Evolutionary conservation across 202 grass and related monocot species (phyloP), one percentile per base, ranked within the genome.

Genomic region (Eragrostis tef): DNA sequence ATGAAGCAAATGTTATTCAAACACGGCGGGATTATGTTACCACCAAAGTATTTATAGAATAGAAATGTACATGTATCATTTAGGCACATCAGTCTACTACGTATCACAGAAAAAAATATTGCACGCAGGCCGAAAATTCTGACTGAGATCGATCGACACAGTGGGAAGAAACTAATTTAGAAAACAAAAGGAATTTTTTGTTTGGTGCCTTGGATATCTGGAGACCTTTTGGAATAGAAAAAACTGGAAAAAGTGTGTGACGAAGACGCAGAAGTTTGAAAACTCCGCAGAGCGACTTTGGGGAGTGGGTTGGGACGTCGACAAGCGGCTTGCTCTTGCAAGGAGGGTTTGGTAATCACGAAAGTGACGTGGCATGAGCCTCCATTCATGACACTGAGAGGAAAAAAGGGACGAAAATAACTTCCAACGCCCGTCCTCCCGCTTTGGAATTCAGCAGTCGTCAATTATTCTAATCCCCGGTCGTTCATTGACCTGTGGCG

Each of bases 291-390:
- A 10, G 48, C 1, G 67, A 83, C 86, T 79, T 59, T 16, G 8
- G 12, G 19, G 15, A 41, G 68, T 63, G 41, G 74, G 59, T 42
- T 15, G 13, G 15, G 79, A 78, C 51, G 16, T 53, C 43, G 61
- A 79, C 60, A 24, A 44, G 74, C 25, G 59, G 60, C 73, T 14
- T 72, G 69, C 39, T 63, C 73, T 7, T 66, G 75, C 12, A 78
- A 79, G 45, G 79, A 45, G 50, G 24, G 71, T 77, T 81, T 4
- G 87, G 29, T 89, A 60, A n/a, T 59, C 9, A 44, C 20, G 78
- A 78, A n/a, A 78, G 66, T 12, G 72, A 89, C 8, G 17, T 42
- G 7, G 13, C 8, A 66, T 66, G 4, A 58, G 59, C 49, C 20
- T 7, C 70, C 26, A 11, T 67, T 44, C 24, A 74, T 45, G 50